phyloP scores from a whole-genome alignment of 2,329 filamentous ascomycete genomes.

The Pseudogymnoascus sp. region DNA sequence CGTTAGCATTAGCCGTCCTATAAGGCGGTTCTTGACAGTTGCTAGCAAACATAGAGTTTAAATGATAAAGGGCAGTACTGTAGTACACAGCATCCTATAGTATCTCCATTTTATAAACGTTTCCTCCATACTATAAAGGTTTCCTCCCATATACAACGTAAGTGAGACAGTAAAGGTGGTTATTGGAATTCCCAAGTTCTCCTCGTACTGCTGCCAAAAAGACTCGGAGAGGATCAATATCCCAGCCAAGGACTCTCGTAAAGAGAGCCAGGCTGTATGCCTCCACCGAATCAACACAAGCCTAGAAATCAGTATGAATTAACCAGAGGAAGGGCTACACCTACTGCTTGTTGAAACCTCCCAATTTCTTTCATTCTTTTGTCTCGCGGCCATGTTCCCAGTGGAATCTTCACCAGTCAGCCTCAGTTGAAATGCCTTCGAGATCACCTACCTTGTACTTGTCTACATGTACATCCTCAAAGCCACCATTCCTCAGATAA shows the following conservation, averaged over 20 bases:
- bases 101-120: background rate
- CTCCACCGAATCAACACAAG: constrained; percentile 7
- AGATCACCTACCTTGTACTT: constrained; percentile 9
- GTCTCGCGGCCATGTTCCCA: background rate
- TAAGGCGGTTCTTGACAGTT: too few relatives aligned
- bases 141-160: background rate
- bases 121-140: background rate
- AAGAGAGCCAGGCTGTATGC: constrained; percentile 4
- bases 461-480: constrained; percentile 22
- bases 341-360: background rate
- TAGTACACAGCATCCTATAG: background rate
- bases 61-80: background rate
- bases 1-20: too few relatives aligned
- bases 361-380: background rate
- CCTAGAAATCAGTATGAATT: background rate
- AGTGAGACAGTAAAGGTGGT: background rate
- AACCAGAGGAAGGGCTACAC: background rate
- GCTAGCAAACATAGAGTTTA: too few relatives aligned
- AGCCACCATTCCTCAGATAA: constrained; percentile 31
- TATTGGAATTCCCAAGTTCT: background rate
- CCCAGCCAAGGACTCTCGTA: constrained; percentile 9
- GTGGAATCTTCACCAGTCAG: background rate
- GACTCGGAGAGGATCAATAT: background rate
- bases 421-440: background rate
- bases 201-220: background rate